phyloP scores from a whole-genome alignment of 371 early-diverging fungal genomes.

The Mucor velutinosus region DNA sequence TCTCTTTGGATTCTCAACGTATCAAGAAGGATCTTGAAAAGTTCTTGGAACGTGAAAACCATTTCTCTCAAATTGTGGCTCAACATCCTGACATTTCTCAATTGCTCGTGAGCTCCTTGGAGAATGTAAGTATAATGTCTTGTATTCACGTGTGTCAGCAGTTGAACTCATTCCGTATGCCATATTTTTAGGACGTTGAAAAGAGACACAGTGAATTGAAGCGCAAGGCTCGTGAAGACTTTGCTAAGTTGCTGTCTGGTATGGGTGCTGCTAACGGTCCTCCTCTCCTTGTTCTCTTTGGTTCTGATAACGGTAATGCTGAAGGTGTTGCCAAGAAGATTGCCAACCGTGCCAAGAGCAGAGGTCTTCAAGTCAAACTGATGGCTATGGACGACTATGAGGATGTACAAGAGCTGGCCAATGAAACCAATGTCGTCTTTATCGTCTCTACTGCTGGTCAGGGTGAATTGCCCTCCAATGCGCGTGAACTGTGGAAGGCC shows the following conservation, averaged over 20 bases:
- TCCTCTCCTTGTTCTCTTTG: conserved; percentile 82
- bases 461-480: conserved; percentile 93
- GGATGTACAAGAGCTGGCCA: conserved; percentile 74
- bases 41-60: conserved; percentile 85
- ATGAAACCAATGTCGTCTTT: conserved; percentile 77
- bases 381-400: conserved; percentile 80
- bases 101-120: conserved; percentile 52
- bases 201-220: conserved; percentile 57
- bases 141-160: not conserved
- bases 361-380: conserved; percentile 74
- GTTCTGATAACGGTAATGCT: conserved; percentile 92
- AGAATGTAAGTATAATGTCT: conserved; percentile 35
- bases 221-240: conserved; percentile 62
- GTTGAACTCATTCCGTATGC: not conserved
- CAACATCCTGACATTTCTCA: conserved; percentile 65
- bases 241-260: conserved; percentile 66
- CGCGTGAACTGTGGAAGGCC: conserved; percentile 85
- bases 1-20: conserved; percentile 84
- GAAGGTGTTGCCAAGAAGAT: conserved; percentile 84
- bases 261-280: conserved; percentile 74
- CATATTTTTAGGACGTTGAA: conserved; percentile 44
- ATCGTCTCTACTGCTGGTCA: conserved; percentile 91
- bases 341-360: conserved; percentile 76
- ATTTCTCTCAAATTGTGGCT: conserved; percentile 71
- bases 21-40: conserved; percentile 79